Evolutionary conservation across 2,329 filamentous ascomycete genomes (phyloP).

Genomic region (Colletotrichum sp.): DNA sequence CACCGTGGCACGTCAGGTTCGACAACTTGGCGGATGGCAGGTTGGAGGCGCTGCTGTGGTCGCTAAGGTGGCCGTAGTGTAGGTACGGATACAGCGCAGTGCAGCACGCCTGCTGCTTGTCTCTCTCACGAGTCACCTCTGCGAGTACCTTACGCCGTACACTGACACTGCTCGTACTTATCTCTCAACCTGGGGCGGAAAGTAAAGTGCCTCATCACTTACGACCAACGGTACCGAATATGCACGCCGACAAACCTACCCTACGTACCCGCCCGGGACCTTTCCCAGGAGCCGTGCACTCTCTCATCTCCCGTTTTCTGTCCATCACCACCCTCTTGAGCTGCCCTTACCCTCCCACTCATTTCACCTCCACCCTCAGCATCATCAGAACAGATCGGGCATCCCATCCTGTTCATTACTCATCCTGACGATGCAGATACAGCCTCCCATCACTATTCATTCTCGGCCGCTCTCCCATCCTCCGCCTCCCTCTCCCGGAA

Average conservation of each 20-base stretch:
- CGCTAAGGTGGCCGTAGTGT: not conserved
- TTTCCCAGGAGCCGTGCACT: not conserved
- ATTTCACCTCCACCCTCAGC: not conserved
- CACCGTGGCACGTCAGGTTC: conserved; percentile 13
- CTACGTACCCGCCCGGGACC: not conserved
- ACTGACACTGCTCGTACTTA: not conserved
- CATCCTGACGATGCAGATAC: not conserved
- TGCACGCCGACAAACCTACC: not conserved
- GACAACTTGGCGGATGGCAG: conserved; percentile 16
- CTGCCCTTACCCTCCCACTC: not conserved
- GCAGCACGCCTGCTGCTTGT: not conserved
- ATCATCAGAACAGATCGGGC: not conserved
- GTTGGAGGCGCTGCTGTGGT: not conserved
- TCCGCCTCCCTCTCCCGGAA: not conserved
- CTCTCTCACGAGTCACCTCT: not conserved
- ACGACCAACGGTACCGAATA: not conserved
- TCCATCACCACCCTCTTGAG: not conserved
- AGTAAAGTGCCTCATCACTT: not conserved
- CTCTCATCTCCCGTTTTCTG: too few relatives aligned
- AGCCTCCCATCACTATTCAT: not conserved
- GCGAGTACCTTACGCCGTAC: not conserved
- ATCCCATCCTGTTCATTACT: not conserved
- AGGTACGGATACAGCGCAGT: not conserved
- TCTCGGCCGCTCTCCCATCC: not conserved
- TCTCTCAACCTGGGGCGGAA: not conserved